phyloP scores from a whole-genome alignment of 192 early-diverging fungal species.

The Rhizoclosmatium sp. region DNA sequence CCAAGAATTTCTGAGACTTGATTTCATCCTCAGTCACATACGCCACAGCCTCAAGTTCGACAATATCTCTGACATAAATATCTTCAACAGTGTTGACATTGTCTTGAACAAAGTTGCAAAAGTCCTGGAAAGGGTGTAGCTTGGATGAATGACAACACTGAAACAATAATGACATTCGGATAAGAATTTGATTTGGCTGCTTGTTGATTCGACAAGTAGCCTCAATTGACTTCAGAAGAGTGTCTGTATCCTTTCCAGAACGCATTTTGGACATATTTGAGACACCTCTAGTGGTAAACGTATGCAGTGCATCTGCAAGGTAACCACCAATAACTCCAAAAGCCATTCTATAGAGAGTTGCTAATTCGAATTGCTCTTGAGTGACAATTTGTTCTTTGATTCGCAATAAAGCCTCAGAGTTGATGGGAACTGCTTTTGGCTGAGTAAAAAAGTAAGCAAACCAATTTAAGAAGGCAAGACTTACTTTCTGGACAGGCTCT shows the following conservation, averaged over 20 bases:
- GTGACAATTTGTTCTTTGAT: too few relatives aligned
- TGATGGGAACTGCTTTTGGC: too few relatives aligned
- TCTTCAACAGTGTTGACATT: neutral
- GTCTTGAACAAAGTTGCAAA: neutral
- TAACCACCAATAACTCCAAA: neutral
- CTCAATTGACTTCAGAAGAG: neutral
- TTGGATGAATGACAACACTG: neutral
- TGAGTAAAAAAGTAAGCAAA: too few relatives aligned
- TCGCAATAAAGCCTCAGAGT: too few relatives aligned
- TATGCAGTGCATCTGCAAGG: neutral
- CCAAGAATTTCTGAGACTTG: neutral
- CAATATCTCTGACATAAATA: neutral
- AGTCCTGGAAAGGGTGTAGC: neutral
- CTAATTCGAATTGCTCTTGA: too few relatives aligned
- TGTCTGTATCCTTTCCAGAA: neutral
- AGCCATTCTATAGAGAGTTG: too few relatives aligned
- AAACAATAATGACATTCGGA: neutral
- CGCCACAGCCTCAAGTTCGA: neutral
- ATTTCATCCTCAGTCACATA: neutral
- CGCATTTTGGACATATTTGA: constrained; percentile 1
- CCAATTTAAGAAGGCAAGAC: too few relatives aligned
- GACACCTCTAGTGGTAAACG: neutral
- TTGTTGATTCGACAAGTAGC: neutral
- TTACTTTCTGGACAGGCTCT: too few relatives aligned
- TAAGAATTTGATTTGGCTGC: neutral